Evolutionary conservation across 169 alveolate genomes (phyloP).

Genomic region (Pseudocohnilembus persalinus): DNA sequence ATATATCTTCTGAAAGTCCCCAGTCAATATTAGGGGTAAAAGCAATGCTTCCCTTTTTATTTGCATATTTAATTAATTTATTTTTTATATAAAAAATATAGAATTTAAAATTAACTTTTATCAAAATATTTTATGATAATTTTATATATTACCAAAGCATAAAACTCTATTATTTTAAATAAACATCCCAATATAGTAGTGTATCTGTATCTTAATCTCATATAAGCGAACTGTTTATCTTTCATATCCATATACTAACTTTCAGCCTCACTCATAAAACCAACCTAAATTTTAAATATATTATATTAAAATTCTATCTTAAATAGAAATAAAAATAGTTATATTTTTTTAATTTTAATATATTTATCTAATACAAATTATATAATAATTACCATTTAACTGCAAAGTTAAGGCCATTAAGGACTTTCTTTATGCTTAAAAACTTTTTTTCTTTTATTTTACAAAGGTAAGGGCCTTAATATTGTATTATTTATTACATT

Average conservation of each 20-base stretch:
- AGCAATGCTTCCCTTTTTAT: constrained; percentile 5
- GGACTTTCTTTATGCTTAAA: constrained; percentile 14
- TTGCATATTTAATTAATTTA: no score
- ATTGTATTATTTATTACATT: constrained; percentile 1
- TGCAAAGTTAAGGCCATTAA: constrained; percentile 15
- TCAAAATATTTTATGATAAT: no score
- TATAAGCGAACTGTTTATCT: constrained; percentile 4
- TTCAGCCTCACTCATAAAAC: constrained; percentile 4
- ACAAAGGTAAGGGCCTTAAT: not conserved
- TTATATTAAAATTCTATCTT: not conserved
- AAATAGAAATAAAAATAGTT: not conserved
- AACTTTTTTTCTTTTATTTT: constrained; percentile 9
- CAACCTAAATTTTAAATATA: not conserved
- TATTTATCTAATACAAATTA: no score
- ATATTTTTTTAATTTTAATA: no score
- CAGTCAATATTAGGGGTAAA: constrained; percentile 17
- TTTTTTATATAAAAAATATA: no score
- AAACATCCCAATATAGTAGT: not conserved
- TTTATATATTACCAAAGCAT: not conserved
- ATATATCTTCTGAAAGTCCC: not conserved
- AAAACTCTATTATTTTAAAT: constrained; percentile 5
- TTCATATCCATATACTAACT: not conserved
- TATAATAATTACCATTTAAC: not conserved
- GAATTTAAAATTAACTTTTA: no score
- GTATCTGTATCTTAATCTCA: not conserved